Base-by-base conservation (phyloP, 768 basidiomycete species). In the Lenzites betulinus region DNA sequence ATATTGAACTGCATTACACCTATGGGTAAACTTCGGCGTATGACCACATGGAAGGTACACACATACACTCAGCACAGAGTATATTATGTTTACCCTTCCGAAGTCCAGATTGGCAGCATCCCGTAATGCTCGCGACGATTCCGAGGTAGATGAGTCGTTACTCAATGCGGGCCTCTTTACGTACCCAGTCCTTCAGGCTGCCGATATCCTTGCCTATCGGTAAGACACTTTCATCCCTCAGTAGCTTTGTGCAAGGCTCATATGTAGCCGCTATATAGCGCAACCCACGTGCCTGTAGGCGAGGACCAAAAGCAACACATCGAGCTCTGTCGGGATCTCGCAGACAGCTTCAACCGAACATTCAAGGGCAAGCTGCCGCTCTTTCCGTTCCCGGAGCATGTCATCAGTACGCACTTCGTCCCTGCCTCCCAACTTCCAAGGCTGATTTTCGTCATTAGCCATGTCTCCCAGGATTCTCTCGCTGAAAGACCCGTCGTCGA, bases 231-330 rank as follows among this genome's bases (percentile, higher is more conserved):
- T 5, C 33, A 20, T 30, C 12, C 7, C 25, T 30, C 41, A 58
- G 3, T 64, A 18, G 16, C 39, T 44, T 30, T 28, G 22, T 38
- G 58, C 26, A 23, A 20, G 5, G 1, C 20, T 18, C 38, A 39
- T 39, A 4, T 2, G 20, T 42, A 22, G 33, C 39, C 13, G 33
- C 25, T 59, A 51, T 63, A 93, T 33, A 63, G 95, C 66, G 85
- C 94, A 2, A 96, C 94, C 0, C 91, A 95, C 71, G 90, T 98
- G 1, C 96, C 96, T 0, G 95, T 98, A 5, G 96, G 96, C 25
- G 95, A 98, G 68, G 96, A 98, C 72, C 96, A 98, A 70, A 84
- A 86, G 22, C 96, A 98, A 75, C 96, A 98, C 69, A 82, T 98
- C 42, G 95, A 97, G 68, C 84, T 98, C 0, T 82, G 83, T 18